A percentile compares a stretch with the other conserved stretches of the same genome.
Evolutionary conservation across 2,329 filamentous ascomycete species (phyloP).

Genomic region (Fusarium xyrophilum): DNA sequence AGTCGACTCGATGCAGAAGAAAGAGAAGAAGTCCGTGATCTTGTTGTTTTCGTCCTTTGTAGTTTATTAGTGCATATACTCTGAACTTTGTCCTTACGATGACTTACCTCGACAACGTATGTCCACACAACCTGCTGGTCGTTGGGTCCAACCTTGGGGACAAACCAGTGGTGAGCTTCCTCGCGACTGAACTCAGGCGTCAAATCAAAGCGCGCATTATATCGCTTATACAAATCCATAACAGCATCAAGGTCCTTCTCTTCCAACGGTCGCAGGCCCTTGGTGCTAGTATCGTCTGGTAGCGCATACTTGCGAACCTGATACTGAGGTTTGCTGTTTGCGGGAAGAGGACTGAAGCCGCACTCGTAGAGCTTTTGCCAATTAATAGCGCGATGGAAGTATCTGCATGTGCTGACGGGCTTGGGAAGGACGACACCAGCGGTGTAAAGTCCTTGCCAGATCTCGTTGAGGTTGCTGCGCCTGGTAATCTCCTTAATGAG

Average conservation of each 20-base stretch:
- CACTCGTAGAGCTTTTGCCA: slow-evolving; percentile 97
- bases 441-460: slow-evolving; percentile 97
- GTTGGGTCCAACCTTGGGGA: slow-evolving; percentile 66
- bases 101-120: slow-evolving; percentile 81
- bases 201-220: slow-evolving; percentile 81
- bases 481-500: slow-evolving; percentile 98
- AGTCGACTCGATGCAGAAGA: slow-evolving; percentile 93
- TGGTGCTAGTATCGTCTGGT: slow-evolving; percentile 73
- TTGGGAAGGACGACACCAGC: slow-evolving; percentile 90
- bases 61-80: not conserved
- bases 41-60: slow-evolving; percentile 68
- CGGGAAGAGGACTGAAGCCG: slow-evolving; percentile 88
- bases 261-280: slow-evolving; percentile 82
- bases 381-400: slow-evolving; percentile 92
- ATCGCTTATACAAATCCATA: slow-evolving; percentile 75
- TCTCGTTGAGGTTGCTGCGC: slow-evolving; percentile 82
- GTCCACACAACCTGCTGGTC: slow-evolving; percentile 87
- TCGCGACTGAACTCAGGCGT: slow-evolving; percentile 80
- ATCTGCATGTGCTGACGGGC: slow-evolving; percentile 90
- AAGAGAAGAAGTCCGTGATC: slow-evolving; percentile 96
- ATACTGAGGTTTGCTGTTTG: slow-evolving; percentile 81
- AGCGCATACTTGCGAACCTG: slow-evolving; percentile 88
- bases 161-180: slow-evolving; percentile 88
- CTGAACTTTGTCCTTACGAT: not conserved
- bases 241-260: slow-evolving; percentile 79